phyloP scores from a whole-genome alignment of 1,139 yeast species.

The Suhomyces taliae region DNA sequence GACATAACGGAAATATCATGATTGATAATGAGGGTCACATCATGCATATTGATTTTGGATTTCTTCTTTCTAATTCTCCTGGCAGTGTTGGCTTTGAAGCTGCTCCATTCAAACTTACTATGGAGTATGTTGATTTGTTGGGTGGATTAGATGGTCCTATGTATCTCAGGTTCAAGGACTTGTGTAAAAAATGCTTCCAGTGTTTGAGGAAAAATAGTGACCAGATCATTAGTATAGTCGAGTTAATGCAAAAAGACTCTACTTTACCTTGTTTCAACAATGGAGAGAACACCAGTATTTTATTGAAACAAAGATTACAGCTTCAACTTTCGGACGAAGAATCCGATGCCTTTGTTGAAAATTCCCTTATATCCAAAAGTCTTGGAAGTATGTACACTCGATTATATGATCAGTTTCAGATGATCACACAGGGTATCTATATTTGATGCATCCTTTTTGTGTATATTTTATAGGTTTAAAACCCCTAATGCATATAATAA shows the following conservation, averaged over 20 bases:
- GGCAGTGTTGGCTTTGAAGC: slow-evolving; percentile 97
- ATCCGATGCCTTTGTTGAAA: slow-evolving; percentile 75
- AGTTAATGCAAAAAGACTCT: slow-evolving; percentile 90
- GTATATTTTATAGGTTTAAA: too few species aligned
- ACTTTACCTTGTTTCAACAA: slow-evolving; percentile 86
- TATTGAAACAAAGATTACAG: slow-evolving; percentile 78
- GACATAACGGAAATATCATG: slow-evolving; percentile 96
- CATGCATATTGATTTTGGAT: slow-evolving; percentile 94
- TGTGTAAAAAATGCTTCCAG: slow-evolving; percentile 72
- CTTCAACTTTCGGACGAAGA: slow-evolving; percentile 72
- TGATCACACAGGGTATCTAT: slow-evolving; percentile 91
- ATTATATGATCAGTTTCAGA: slow-evolving; percentile 89
- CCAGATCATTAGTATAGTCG: slow-evolving; percentile 76
- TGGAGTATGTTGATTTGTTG: slow-evolving; percentile 80
- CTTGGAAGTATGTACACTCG: slow-evolving; percentile 88
- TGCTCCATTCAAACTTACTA: slow-evolving; percentile 90
- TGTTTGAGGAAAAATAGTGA: slow-evolving; percentile 71
- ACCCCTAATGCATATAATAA: not conserved
- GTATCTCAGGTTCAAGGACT: slow-evolving; percentile 56
- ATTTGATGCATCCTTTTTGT: slow-evolving; percentile 32
- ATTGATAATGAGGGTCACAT: slow-evolving; percentile 93
- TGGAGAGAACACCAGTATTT: slow-evolving; percentile 79
- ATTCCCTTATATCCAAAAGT: slow-evolving; percentile 70
- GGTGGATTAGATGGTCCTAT: slow-evolving; percentile 71
- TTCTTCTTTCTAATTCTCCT: slow-evolving; percentile 86